Conservation (phyloP, 352 stramenopile genomes). For the Pythium phragmitis region DNA sequence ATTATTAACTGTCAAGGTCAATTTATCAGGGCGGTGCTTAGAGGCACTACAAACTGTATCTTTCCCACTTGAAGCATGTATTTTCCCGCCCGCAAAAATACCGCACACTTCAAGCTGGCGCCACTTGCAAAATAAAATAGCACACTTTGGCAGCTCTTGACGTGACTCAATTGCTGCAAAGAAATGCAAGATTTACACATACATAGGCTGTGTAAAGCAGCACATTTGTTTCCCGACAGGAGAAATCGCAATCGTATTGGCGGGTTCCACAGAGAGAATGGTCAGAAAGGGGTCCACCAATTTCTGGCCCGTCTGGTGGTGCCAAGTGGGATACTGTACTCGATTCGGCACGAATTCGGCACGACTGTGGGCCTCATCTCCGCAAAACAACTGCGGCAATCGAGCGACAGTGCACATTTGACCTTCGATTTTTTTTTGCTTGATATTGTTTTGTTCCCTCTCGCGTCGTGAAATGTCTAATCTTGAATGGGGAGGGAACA, state of each 20-base stretch:
- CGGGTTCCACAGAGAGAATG: conserved; percentile 11
- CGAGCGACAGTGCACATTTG: conserved; percentile 12
- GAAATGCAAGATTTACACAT: background rate
- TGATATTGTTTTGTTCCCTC: conserved; percentile 4
- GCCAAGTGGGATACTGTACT: background rate
- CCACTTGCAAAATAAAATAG: too few relatives aligned
- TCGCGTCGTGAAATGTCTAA: background rate
- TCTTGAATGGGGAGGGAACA: too few relatives aligned
- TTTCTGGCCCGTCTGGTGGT: conserved; percentile 5
- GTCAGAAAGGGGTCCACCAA: background rate
- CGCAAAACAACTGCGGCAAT: background rate
- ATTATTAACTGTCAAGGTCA: too few relatives aligned
- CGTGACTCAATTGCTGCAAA: conserved; percentile 6
- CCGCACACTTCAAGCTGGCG: background rate
- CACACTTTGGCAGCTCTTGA: background rate
- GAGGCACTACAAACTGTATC: background rate
- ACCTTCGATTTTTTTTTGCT: conserved; percentile 22
- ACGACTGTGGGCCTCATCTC: conserved; percentile 1
- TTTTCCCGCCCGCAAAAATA: background rate
- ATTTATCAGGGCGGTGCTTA: too few relatives aligned
- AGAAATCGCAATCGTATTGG: conserved; percentile 3
- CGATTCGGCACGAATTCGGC: too few relatives aligned
- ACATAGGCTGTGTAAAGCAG: too few relatives aligned
- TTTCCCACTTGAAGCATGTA: background rate
- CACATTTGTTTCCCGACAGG: background rate